A percentile compares a stretch with the other conserved stretches of the same genome.
Conservation (phyloP, 2,329 filamentous ascomycete genomes). For the Fusarium verrucosum region DNA sequence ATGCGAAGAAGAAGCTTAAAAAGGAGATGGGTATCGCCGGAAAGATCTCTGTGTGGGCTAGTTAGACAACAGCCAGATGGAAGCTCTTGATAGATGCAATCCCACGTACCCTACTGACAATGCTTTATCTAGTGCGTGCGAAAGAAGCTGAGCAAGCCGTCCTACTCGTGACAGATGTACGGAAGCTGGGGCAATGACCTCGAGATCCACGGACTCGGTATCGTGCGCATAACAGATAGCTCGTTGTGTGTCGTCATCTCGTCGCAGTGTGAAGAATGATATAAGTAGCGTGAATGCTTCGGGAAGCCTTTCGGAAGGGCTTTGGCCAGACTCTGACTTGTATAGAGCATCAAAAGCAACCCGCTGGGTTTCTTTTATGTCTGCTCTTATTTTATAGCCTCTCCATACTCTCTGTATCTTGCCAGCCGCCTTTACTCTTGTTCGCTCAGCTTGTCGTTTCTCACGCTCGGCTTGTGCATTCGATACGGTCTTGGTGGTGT, state of each 20-base stretch:
- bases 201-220: slow-evolving; percentile 50
- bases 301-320: slow-evolving; percentile 50
- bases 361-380: slow-evolving; percentile 66
- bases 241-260: slow-evolving; percentile 59
- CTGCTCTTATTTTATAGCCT: slow-evolving; percentile 72
- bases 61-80: slow-evolving; percentile 23
- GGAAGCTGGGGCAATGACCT: slow-evolving; percentile 47
- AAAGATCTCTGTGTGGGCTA: slow-evolving; percentile 19
- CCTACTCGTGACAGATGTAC: slow-evolving; percentile 47
- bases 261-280: slow-evolving; percentile 58
- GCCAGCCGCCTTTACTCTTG: slow-evolving; percentile 76
- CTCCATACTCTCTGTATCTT: slow-evolving; percentile 85
- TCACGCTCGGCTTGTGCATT: slow-evolving; percentile 88
- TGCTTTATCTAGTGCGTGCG: slow-evolving; percentile 47
- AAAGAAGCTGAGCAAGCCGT: slow-evolving; percentile 50
- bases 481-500: slow-evolving; percentile 79
- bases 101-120: slow-evolving; percentile 40
- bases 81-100: not conserved
- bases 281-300: slow-evolving; percentile 59
- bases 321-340: slow-evolving; percentile 46
- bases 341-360: slow-evolving; percentile 71
- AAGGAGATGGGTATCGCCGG: slow-evolving; percentile 44
- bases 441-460: slow-evolving; percentile 81
- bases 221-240: slow-evolving; percentile 59
- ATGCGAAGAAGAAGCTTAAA: slow-evolving; percentile 51